Evolutionary conservation across 2,329 filamentous ascomycete genomes (phyloP).

Genomic region (Penicillium sp.): DNA sequence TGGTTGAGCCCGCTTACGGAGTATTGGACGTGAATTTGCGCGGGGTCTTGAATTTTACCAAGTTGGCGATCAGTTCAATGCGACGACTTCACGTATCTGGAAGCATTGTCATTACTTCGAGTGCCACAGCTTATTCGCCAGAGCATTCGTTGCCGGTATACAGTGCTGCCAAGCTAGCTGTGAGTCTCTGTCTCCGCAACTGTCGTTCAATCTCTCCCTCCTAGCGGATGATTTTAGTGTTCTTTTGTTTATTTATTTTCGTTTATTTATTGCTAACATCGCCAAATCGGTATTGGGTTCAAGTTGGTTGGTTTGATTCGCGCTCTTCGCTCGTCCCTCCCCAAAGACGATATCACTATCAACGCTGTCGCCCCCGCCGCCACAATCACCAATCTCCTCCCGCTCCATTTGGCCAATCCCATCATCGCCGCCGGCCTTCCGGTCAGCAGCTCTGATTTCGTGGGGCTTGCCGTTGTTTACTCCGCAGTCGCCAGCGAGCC

Average conservation of each 20-base stretch:
- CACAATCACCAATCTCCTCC: conserved; percentile 30
- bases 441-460: conserved; percentile 33
- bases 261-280: too few species aligned
- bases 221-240: too few species aligned
- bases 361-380: conserved; percentile 32
- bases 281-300: conserved; percentile 22
- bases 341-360: conserved; percentile 34
- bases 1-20: conserved; percentile 27
- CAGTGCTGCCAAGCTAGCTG: too few species aligned
- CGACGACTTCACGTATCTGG: conserved; percentile 13
- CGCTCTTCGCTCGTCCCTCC: conserved; percentile 29
- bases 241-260: too few species aligned
- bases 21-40: conserved; percentile 38
- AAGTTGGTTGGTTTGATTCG: conserved; percentile 35
- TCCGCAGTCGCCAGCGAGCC: conserved; percentile 37
- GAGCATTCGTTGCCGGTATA: conserved; percentile 24
- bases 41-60: conserved; percentile 33
- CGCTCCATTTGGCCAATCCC: conserved; percentile 29
- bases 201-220: too few species aligned
- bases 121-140: conserved; percentile 38
- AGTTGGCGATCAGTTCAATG: conserved; percentile 28
- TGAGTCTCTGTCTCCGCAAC: too few species aligned
- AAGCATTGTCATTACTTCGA: conserved; percentile 41
- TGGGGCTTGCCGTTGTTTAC: conserved; percentile 38
- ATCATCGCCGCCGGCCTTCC: conserved; percentile 33